These are phyloP conservation scores for Fistulina hepatica DNA, from an alignment of 1,284 basidiomycete species.

Conservation along the genomic window DNA sequence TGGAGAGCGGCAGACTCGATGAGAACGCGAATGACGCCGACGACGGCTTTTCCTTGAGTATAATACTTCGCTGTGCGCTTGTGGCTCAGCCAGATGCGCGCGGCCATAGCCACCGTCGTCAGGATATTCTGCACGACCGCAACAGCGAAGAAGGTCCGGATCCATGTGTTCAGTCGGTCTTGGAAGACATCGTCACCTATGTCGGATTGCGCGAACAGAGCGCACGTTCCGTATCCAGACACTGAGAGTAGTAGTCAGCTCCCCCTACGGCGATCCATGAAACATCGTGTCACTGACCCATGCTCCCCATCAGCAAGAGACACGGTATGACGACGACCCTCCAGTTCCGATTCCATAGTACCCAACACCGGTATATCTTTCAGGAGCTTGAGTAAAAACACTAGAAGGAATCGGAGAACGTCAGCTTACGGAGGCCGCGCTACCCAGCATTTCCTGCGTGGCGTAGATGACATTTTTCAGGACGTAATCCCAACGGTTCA, in stretches of 20 bases:
- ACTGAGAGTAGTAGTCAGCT: constrained; percentile 6
- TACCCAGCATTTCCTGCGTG: constrained; percentile 14
- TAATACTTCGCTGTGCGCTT: constrained; percentile 5
- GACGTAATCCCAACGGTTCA: constrained; percentile 12
- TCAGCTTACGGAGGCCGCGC: constrained; percentile 12
- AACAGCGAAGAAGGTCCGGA: constrained; percentile 9
- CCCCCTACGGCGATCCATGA: not conserved
- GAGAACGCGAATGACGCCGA: constrained; percentile 10
- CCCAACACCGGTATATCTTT: constrained; percentile 16
- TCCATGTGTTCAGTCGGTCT: constrained; percentile 7
- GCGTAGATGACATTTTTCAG: constrained; percentile 13
- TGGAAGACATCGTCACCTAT: constrained; percentile 7
- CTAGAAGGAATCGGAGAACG: not conserved
- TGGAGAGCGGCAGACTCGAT: constrained; percentile 14
- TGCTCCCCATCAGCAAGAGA: constrained; percentile 11
- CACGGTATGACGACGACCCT: constrained; percentile 11
- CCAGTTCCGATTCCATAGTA: constrained; percentile 12
- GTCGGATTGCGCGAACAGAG: constrained; percentile 7
- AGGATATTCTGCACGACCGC: constrained; percentile 13
- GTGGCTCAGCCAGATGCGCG: constrained; percentile 9
- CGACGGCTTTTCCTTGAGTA: constrained; percentile 2
- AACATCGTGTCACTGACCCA: constrained; percentile 2
- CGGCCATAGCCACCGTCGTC: constrained; percentile 12
- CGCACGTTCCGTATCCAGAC: constrained; percentile 9
- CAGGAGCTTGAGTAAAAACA: not conserved